Base-by-base conservation (phyloP, 345 rosid species). In the Gossypium raimondii region DNA sequence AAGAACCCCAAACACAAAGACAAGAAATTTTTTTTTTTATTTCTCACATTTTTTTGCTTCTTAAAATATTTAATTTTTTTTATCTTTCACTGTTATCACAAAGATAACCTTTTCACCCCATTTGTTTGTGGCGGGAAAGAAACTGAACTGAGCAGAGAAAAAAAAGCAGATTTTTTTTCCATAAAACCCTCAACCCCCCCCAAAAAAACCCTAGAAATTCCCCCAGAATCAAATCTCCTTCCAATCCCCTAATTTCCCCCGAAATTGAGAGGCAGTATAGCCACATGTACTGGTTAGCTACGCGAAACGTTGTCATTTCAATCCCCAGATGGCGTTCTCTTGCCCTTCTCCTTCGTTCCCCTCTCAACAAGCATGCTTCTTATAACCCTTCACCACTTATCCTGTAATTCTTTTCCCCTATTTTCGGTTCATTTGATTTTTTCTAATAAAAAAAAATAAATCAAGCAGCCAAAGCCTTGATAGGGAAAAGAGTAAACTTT, bases 271-370 rank as follows among this genome's bases (percentile, higher is more conserved):
- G 12, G 44, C 48, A 47, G 53, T 27, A 2, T 10, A 27, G 41
- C 60, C 75, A 81, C 79, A 93, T 94, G 97, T 88, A 83, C 83
- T 79, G 93, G 95, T 68, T 90, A 17, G 88, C 93, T 12, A 84
- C 85, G 7, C 79, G 97, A 77, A 86, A 79, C 81, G 94, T 78
- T 58, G 88, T 83, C 85, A 86, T 86, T 80, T 81, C 97, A 10
- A 52, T 88, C 41, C 90, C 94, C 5, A 85, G 75, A 83, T 89
- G 87, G 86, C 91, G 90, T 22, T 83, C 88, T 41, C 81, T 89
- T 79, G 76, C 90, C 59, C 76, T 81, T 76, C 80, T 86, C 76
- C 80, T 86, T 55, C 85, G 86, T 70, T 77, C 88, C 2, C 85
- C 90, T 77, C 67, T 81, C 74, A 81, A 77, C 78, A 75, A 63